Percentiles rank a stretch among this genome's conserved stretches.
phyloP scores from a whole-genome alignment of 345 rosid genomes.

The Camelina neglecta region DNA sequence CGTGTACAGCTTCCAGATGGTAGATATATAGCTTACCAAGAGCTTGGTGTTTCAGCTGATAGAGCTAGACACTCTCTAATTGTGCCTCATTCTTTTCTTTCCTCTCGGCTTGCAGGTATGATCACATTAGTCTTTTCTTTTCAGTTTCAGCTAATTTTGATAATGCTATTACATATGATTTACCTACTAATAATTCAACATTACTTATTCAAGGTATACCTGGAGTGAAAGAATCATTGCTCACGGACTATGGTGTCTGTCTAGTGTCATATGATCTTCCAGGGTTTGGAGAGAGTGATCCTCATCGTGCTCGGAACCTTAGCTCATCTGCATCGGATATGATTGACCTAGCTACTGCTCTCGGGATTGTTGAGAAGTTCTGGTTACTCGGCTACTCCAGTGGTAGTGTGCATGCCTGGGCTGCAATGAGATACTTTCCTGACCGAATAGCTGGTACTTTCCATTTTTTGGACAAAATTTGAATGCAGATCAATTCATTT shows the following conservation, averaged over 20 bases:
- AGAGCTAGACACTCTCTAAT: conserved; percentile 76
- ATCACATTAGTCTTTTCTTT: background rate
- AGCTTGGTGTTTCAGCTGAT: conserved; percentile 70
- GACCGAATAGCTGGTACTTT: conserved; percentile 74
- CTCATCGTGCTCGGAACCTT: conserved; percentile 72
- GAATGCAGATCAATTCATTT: background rate
- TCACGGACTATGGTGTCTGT: conserved; percentile 80
- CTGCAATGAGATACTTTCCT: conserved; percentile 84
- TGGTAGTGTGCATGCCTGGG: conserved; percentile 93
- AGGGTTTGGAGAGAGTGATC: conserved; percentile 99
- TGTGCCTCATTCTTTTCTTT: conserved; percentile 79
- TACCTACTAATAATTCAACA: conserved; percentile 14
- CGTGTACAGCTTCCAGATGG: conserved; percentile 82
- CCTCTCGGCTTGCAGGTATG: conserved; percentile 88
- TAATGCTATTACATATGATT: conserved; percentile 10
- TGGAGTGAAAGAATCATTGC: conserved; percentile 69
- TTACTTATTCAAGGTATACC: conserved; percentile 63
- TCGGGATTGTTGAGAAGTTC: conserved; percentile 68
- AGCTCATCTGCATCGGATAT: conserved; percentile 87
- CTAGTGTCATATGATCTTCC: conserved; percentile 91
- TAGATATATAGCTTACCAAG: conserved; percentile 74
- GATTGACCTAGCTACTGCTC: conserved; percentile 66
- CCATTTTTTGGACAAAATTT: background rate
- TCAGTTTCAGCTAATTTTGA: conserved; percentile 16
- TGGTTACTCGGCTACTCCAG: conserved; percentile 90